Evolutionary conservation across 1,139 yeast species (phyloP).

Genomic region (Suhomyces guaymorum): DNA sequence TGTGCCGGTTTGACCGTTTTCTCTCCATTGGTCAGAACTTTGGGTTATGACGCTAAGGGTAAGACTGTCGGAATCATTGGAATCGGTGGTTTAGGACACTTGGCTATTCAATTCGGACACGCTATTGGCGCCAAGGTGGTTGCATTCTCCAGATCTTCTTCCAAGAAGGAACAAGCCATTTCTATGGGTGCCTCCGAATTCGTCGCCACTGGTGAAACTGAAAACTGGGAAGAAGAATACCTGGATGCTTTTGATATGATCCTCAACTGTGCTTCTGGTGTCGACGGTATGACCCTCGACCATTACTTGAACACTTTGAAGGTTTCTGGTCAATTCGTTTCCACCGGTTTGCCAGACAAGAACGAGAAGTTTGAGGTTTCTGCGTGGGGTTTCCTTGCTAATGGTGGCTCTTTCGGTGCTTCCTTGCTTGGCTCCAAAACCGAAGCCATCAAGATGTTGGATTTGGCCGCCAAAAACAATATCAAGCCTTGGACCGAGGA

Average conservation of each 20-base stretch:
- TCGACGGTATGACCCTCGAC: slow-evolving; percentile 26
- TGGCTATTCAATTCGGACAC: slow-evolving; percentile 57
- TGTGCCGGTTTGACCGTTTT: slow-evolving; percentile 57
- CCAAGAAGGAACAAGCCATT: slow-evolving; percentile 52
- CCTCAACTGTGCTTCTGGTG: slow-evolving; percentile 52
- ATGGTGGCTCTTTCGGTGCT: slow-evolving; percentile 46
- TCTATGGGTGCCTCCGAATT: slow-evolving; percentile 55
- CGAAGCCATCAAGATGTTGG: slow-evolving; percentile 57
- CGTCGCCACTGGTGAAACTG: slow-evolving; percentile 48
- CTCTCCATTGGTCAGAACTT: slow-evolving; percentile 50
- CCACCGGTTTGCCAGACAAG: slow-evolving; percentile 29
- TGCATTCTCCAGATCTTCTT: slow-evolving; percentile 51
- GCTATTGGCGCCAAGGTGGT: slow-evolving; percentile 60
- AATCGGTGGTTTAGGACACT: slow-evolving; percentile 63
- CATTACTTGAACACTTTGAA: slow-evolving; percentile 25
- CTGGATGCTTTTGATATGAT: slow-evolving; percentile 44
- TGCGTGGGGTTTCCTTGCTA: slow-evolving; percentile 46
- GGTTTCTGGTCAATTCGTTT: slow-evolving; percentile 26
- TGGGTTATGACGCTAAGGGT: slow-evolving; percentile 37
- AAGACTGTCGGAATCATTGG: slow-evolving; percentile 56
- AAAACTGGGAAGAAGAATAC: slow-evolving; percentile 37
- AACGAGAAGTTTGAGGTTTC: slow-evolving; percentile 37
- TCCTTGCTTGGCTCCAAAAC: slow-evolving; percentile 52
- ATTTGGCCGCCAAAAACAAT: slow-evolving; percentile 52
- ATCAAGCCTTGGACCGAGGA: slow-evolving; percentile 63